Evolutionary conservation across 225 moss, liverwort and hornwort species (phyloP), one percentile per base, ranked within the genome.

Genomic region (Pleurozium schreberi): DNA sequence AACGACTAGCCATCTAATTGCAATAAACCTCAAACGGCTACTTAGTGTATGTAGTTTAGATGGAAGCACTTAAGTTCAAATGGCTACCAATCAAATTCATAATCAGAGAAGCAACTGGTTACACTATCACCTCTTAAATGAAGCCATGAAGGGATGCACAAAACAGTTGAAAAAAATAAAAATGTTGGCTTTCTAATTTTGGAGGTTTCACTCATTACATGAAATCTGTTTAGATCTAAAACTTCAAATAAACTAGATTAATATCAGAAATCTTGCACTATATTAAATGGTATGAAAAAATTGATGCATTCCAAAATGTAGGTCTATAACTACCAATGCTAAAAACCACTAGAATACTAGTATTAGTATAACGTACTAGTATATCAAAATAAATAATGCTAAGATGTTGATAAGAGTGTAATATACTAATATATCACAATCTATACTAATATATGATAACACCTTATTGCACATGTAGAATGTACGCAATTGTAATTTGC

Each of bases 11-110:
- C 26, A 10, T 16, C 10, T 15, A 38, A 23, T 53, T 77, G 23
- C 0, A 0, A 23, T 77, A 14, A 52, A 36, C 3, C 14, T 36
- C 23, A 9, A 77, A 23, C 1, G 1, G 0, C 3, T 15, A 25
- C 4, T 15, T 25, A 77, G 14, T 4, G 15, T 52, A 14, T 0
- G 0, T 14, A 53, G 22, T 4, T 14, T 9, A 6, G 1, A 52
- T 0, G 0, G 0, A 31, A 36, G 22, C 1, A 52, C 1, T 9
- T 36, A 36, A 52, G 6, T 76, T 36, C 9, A 50, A 75, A 75
- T 1, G 1, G 3, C 20, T 49, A 75, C 33, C 1, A 30, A 31
- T 74, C 4, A 74, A 74, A 11, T 31, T 74, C 31, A 31, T n/a
- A n/a, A n/a, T n/a, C n/a, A n/a, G n/a, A n/a, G n/a, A n/a, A n/a